Conservation (phyloP, 345 rosid genomes). For the Hibiscus tridactylites region DNA sequence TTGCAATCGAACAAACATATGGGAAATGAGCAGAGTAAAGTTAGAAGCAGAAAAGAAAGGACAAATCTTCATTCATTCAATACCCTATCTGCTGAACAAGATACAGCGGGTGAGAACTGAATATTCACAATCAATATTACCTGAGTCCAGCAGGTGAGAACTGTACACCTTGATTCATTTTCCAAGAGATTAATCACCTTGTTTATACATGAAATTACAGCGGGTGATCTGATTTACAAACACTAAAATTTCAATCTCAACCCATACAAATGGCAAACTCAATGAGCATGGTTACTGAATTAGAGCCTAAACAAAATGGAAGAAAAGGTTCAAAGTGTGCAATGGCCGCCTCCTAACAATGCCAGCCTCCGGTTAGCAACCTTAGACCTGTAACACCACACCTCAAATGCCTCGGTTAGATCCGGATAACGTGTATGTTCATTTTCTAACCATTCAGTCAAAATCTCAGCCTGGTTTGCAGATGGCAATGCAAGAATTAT, state of each 20-base stretch:
- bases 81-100: too few species aligned
- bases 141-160: background rate
- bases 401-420: constrained; percentile 81
- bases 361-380: constrained; percentile 67
- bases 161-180: background rate
- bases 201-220: constrained; percentile 13
- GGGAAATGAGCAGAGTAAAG: too few species aligned
- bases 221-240: constrained; percentile 10
- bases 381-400: constrained; percentile 83
- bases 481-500: constrained; percentile 73
- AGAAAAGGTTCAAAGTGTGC: background rate
- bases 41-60: too few species aligned
- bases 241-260: background rate
- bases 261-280: constrained; percentile 3
- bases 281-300: constrained; percentile 9
- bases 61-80: too few species aligned
- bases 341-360: constrained; percentile 15
- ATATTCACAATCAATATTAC: too few species aligned
- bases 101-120: too few species aligned
- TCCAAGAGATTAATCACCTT: constrained; percentile 1
- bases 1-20: too few species aligned
- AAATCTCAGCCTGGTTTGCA: constrained; percentile 68
- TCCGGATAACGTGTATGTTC: constrained; percentile 61
- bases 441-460: constrained; percentile 67
- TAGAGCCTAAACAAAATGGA: constrained; percentile 4